Base-by-base conservation (phyloP, 2,329 filamentous ascomycete species). In the Hypoxylon sp. region DNA sequence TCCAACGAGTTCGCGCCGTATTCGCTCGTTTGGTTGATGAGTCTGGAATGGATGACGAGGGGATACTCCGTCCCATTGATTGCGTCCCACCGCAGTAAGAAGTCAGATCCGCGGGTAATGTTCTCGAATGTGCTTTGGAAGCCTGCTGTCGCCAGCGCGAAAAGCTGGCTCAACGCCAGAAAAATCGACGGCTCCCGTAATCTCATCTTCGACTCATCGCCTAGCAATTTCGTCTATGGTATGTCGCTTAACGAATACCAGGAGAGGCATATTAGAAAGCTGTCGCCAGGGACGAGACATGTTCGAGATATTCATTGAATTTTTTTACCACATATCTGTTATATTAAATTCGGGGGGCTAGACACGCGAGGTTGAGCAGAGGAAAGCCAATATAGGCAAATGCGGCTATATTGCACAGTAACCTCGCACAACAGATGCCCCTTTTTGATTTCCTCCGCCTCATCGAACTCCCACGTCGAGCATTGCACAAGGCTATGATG, bases 21-120 rank as follows among this genome's bases (percentile, higher is more conserved):
- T 24, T 67, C 55, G 38, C 60, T 61, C 8, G 66, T 69, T 26
- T 55, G 60, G 21, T 68, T 69, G 27, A 69, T 48, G 11, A 68
- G 48, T 38, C 45, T 59, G 6, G 61, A 57, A 41, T 59, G 55
- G 21, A 69, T 58, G 8, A 60, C 48, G 4, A 69, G 42, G 15
- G 66, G 66, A 17, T 66, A 65, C 29, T 60, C 50, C 20, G 46
- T 53, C 17, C 47, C 31, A 41, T 65, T 43, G 15, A 33, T 43
- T 24, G 15, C 38, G 35, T 67, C 66, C 66, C 66, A 68, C 54
- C 58, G 49, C 42, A 69, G 48, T 18, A 66, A 31, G 9, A 69
- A n/a, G 49, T 69, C 57, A 20, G 60, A 63, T 57, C 62, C 57
- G 18, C 23, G 66, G 10, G 35, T 58, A 18, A 67, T 46, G 43